Base-by-base conservation (phyloP, 1,284 basidiomycete genomes). In the Cronartium quercuum region DNA sequence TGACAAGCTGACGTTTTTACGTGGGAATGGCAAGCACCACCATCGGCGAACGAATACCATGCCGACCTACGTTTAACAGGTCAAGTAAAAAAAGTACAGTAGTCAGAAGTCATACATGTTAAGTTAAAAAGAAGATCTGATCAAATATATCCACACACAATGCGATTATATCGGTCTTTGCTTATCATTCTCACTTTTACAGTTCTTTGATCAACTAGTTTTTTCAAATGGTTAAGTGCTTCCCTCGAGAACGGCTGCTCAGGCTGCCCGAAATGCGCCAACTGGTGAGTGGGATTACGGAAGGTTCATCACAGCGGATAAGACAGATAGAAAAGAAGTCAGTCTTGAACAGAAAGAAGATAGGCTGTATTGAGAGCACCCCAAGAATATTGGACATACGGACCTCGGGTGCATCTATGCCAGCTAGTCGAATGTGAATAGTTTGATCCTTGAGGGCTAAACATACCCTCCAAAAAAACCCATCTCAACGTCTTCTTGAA, bases 171-270 rank as follows among this genome's bases (percentile, higher is more conserved):
- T 21, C 70, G 70, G 24, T 73, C 70, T 60, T 73, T 73, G 29
- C 70, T 73, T n/a, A 73, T 24, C 15, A 73, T 34, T 6, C 66
- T 42, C 4, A 73, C 70, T 1, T 61, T 60, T 0, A 73, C 63
- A 21, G 21, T 66, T 40, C 44, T 42, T 42, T 66, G 63, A 29
- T 73, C 29, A 55, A 73, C 63, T 2, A 73, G 38, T 24, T 18
- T 35, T 21, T 57, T 60, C 34, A 73, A 18, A 13, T 55, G 62
- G 3, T 40, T 42, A 29, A 73, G 64, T 6, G 70, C 70, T 57
- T 73, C 70, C 66, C 61, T 65, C 34, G 70, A 65, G 37, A 73
- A 73, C 10, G 70, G 70, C 55, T 73, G 70, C 5, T 61, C 70
- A 21, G 70, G 70, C 29, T 73, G 42, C 4, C 70, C 70, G 47